Percentiles rank a stretch among this genome's conserved stretches.
These are phyloP conservation scores for Chalaropsis ovoidea DNA, from an alignment of 2,329 filamentous ascomycete species.

Conservation along the genomic window DNA sequence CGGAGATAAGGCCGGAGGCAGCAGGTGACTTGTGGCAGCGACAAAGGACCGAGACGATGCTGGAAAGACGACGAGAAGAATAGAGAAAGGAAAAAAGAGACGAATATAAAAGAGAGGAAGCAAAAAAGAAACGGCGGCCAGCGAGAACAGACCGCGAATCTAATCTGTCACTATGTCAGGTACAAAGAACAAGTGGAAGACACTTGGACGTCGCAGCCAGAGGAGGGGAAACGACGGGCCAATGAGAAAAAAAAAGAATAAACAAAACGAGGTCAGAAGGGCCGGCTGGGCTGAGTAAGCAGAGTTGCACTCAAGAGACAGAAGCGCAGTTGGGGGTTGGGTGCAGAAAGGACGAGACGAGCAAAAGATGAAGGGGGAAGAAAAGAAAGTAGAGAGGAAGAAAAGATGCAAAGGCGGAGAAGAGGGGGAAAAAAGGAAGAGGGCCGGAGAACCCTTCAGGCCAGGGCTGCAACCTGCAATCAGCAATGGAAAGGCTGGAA, in stretches of 20 bases:
- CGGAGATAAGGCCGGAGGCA: not conserved
- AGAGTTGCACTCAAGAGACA: slow-evolving; percentile 12
- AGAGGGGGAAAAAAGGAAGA: slow-evolving; percentile 22
- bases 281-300: slow-evolving; percentile 15
- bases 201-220: slow-evolving; percentile 28
- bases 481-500: slow-evolving; percentile 12
- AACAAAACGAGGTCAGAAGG: not conserved
- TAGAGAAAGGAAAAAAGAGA: not conserved
- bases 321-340: slow-evolving; percentile 13
- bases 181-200: slow-evolving; percentile 11
- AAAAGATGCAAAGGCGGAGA: not conserved
- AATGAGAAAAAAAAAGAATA: slow-evolving; percentile 20
- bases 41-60: not conserved
- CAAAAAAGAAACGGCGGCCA: not conserved
- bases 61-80: not conserved
- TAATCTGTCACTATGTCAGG: slow-evolving; percentile 9
- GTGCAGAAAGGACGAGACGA: slow-evolving; percentile 29
- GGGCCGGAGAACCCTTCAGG: not conserved
- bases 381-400: slow-evolving; percentile 21
- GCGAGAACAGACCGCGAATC: not conserved
- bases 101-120: not conserved
- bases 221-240: slow-evolving; percentile 27
- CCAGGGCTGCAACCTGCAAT: slow-evolving; percentile 7
- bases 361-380: not conserved
- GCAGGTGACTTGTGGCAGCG: slow-evolving; percentile 26